phyloP scores from a whole-genome alignment of 2,329 filamentous ascomycete genomes.

The Helotiales sp. region DNA sequence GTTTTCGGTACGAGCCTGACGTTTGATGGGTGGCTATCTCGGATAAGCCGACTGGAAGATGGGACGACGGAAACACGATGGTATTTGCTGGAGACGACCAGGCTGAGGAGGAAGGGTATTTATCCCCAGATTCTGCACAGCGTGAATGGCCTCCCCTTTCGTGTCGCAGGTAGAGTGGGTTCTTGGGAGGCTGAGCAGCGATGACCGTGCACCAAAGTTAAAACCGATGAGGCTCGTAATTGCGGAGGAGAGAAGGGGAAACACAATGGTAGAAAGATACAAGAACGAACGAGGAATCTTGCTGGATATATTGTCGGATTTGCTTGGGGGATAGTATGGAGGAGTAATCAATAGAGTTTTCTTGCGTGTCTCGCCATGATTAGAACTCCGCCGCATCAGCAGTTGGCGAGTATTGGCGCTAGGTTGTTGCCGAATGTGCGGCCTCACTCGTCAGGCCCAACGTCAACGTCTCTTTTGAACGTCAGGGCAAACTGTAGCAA shows the following conservation, averaged over 20 bases:
- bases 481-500: not conserved
- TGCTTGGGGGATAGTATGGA: not conserved
- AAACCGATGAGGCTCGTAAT: not conserved
- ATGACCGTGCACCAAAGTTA: conserved; percentile 17
- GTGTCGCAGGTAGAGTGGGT: conserved; percentile 16
- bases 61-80: conserved; percentile 3
- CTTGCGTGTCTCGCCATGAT: not conserved
- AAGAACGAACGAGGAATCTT: not conserved
- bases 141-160: not conserved
- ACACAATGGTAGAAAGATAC: not conserved
- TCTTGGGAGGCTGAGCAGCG: conserved; percentile 18
- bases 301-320: not conserved
- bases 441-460: not conserved
- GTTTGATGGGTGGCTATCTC: conserved; percentile 18
- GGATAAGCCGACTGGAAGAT: conserved; percentile 23
- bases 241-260: not conserved
- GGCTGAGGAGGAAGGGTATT: conserved; percentile 2
- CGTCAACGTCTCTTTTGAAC: not conserved
- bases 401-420: no score
- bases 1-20: conserved; percentile 28
- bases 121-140: not conserved
- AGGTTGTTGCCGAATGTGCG: no score
- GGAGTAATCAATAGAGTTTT: no score
- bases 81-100: not conserved
- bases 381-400: not conserved